A percentile compares a stretch with the other conserved stretches of the same genome.
These are phyloP conservation scores for Clavulina sp. DNA, from an alignment of 768 basidiomycete species.

Conservation along the genomic window DNA sequence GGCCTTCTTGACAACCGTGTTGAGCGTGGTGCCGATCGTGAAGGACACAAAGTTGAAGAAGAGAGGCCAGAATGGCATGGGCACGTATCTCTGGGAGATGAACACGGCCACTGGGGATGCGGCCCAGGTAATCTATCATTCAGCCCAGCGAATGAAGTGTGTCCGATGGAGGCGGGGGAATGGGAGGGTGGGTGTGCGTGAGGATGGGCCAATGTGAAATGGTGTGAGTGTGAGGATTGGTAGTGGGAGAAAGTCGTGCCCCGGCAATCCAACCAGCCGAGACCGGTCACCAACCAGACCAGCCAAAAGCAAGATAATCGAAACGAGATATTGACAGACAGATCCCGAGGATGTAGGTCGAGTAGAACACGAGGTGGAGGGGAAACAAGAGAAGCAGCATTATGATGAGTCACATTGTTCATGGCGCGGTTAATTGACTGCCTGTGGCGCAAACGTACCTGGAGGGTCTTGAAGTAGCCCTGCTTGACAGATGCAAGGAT, in stretches of 20 bases:
- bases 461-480: conserved; percentile 57
- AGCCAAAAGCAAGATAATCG: too few relatives aligned
- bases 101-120: conserved; percentile 57
- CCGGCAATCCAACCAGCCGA: too few relatives aligned
- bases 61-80: conserved; percentile 70
- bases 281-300: too few relatives aligned
- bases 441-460: conserved; percentile 27
- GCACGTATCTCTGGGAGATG: conserved; percentile 63
- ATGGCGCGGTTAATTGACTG: conserved; percentile 8
- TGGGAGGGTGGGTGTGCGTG: too few relatives aligned
- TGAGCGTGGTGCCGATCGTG: conserved; percentile 57
- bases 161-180: conserved; percentile 3
- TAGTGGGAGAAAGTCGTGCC: neutral
- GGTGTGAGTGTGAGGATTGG: neutral
- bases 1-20: conserved; percentile 46
- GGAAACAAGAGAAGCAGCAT: too few relatives aligned
- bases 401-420: too few relatives aligned
- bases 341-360: too few relatives aligned
- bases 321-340: too few relatives aligned
- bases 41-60: conserved; percentile 74
- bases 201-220: too few relatives aligned
- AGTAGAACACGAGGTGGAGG: too few relatives aligned
- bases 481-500: conserved; percentile 47
- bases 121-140: conserved; percentile 54
- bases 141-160: neutral